Conservation (phyloP, 1,139 yeast species). For the Geotrichum macrosporum region DNA sequence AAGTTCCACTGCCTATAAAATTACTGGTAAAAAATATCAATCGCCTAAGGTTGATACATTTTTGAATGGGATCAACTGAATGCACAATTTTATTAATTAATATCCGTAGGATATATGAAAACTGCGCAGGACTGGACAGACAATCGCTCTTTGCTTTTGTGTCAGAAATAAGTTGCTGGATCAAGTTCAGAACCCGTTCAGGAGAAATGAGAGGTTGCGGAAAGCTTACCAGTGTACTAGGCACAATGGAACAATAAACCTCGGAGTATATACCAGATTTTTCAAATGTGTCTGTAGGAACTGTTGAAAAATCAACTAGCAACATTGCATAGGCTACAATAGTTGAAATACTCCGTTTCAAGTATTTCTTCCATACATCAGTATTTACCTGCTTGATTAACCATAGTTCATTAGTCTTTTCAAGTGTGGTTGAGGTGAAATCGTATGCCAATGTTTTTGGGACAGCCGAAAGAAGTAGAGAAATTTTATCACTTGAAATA, state of each 20-base stretch:
- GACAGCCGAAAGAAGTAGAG: slow-evolving; percentile 2
- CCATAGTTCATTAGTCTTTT: slow-evolving; percentile 4
- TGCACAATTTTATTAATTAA: slow-evolving; percentile 11
- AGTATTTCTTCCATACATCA: slow-evolving; percentile 6
- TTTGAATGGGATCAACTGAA: slow-evolving; percentile 18
- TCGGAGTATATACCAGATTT: slow-evolving; percentile 3
- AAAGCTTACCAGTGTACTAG: slow-evolving; percentile 7
- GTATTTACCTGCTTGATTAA: slow-evolving; percentile 5
- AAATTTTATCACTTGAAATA: background rate
- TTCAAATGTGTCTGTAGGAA: background rate
- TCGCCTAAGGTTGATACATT: slow-evolving; percentile 17
- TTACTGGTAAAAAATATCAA: slow-evolving; percentile 16
- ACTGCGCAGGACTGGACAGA: background rate
- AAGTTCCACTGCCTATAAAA: background rate
- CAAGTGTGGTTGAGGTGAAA: slow-evolving; percentile 3
- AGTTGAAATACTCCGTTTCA: slow-evolving; percentile 2
- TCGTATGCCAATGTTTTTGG: slow-evolving; percentile 15
- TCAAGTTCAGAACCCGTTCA: background rate
- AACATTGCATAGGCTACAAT: slow-evolving; percentile 12
- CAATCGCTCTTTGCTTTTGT: background rate
- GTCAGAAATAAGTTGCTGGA: background rate
- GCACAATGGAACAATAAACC: slow-evolving; percentile 4
- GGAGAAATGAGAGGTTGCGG: slow-evolving; percentile 13
- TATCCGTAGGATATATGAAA: slow-evolving; percentile 6
- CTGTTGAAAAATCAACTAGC: slow-evolving; percentile 11